A percentile compares a stretch with the other conserved stretches of the same genome.
Conservation (phyloP, 805 yeast species). For the Starmerella stellata region DNA sequence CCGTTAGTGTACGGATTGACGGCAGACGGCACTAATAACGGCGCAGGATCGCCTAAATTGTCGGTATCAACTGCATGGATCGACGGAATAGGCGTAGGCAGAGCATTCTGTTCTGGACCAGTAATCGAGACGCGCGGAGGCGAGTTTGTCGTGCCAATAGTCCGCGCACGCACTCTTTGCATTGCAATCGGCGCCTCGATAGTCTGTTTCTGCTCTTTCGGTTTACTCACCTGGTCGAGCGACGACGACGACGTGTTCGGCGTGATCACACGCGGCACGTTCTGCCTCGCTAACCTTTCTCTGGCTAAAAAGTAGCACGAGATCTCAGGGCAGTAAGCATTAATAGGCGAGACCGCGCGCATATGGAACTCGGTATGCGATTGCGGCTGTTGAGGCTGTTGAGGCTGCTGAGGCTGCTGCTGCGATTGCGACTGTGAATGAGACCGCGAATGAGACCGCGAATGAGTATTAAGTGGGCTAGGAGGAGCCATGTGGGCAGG, state of each 20-base stretch:
- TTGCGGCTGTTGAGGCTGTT: too few relatives aligned
- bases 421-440: too few relatives aligned
- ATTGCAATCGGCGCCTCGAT: background rate
- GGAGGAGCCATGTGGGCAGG: background rate
- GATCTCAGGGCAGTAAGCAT: conserved; percentile 71
- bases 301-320: conserved; percentile 73
- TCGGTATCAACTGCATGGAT: background rate
- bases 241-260: background rate
- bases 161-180: background rate
- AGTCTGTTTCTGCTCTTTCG: background rate
- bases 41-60: background rate
- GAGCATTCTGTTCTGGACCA: too few relatives aligned
- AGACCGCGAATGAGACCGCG: too few relatives aligned
- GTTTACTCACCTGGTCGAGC: background rate
- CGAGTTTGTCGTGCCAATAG: background rate
- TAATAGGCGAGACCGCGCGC: conserved; percentile 39
- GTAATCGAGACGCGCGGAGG: background rate
- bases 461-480: background rate
- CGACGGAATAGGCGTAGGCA: too few relatives aligned
- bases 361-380: too few relatives aligned
- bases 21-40: background rate
- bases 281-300: conserved; percentile 47
- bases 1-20: background rate
- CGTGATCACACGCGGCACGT: background rate
- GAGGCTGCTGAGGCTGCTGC: too few relatives aligned